Evolutionary conservation across 441 rosid genomes (phyloP).

Genomic region (Pelargonium citronellum): DNA sequence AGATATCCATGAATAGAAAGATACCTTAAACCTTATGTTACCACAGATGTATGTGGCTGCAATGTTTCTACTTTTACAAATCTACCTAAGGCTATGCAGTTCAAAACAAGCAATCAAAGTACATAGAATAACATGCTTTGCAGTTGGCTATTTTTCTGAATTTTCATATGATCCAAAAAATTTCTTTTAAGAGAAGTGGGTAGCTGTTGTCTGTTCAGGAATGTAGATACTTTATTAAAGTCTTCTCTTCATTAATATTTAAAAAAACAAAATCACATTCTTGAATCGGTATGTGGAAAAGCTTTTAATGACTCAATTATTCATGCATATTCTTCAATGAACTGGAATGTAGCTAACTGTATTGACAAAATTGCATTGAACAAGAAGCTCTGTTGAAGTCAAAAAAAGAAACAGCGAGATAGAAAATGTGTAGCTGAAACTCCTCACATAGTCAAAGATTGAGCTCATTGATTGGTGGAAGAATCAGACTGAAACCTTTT

Average conservation of each 20-base stretch:
- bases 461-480: slow-evolving; percentile 17
- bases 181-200: background rate
- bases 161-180: background rate
- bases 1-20: too few species aligned
- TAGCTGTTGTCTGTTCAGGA: background rate
- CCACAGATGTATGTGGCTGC: too few species aligned
- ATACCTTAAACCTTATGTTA: too few species aligned
- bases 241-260: too few species aligned
- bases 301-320: slow-evolving; percentile 5
- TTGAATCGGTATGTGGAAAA: too few species aligned
- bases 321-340: background rate
- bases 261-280: too few species aligned
- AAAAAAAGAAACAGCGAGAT: background rate
- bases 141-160: background rate
- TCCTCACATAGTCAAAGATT: background rate
- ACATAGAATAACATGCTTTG: background rate
- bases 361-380: slow-evolving; percentile 26
- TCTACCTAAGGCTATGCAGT: too few species aligned
- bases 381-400: slow-evolving; percentile 25
- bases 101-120: too few species aligned
- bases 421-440: slow-evolving; percentile 13
- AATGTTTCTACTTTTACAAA: too few species aligned
- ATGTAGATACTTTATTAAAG: too few species aligned
- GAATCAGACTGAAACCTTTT: background rate
- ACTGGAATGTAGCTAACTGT: background rate